Evolutionary conservation across 192 early-diverging fungal species (phyloP), one percentile per base, ranked within the genome.

Genomic region (Chytriomyces sp.): DNA sequence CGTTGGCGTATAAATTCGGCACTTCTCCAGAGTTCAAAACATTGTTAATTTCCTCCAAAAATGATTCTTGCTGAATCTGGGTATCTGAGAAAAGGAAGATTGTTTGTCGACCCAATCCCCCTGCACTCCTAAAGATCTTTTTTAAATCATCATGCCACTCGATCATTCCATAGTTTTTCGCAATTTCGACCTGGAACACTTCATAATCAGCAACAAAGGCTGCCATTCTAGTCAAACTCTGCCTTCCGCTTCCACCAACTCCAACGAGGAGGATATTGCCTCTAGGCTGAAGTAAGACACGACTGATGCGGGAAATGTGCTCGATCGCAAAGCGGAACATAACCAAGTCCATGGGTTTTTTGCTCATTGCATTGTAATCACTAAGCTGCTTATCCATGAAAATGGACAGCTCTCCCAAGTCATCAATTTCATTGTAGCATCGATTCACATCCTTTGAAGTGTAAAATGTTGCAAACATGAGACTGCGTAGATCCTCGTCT

Each of bases 111-210:
- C 82, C 82, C 44, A 74, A 62, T 36, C 79, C 86, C 10, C 86
- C 86, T 22, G 86, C 86, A 12, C 69, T 68, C 53, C 77, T 75
- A 52, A 86, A 82, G 8, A 88, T 74, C 67, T 86, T 83, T 59
- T 88, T 88, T 52, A 88, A 55, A 70, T 88, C 86, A 40, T 88
- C 86, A 60, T 86, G 86, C 86, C 86, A 88, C 7, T 82, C 80
- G 39, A 81, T 73, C 8, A 77, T 55, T 39, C 79, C 83, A 68
- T 88, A 88, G 59, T 87, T 87, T 55, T 80, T 84, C 3, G 82
- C 74, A 56, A 88, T 88, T 59, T 88, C 86, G 2, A 88, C 81
- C 70, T 88, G 86, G 49, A 85, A 83, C 3, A 88, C 73, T 52
- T 88, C 84, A 66, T 78, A 88, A 10, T 88, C 86, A 17, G 81